phyloP scores from a whole-genome alignment of 164 flowering plant genomes.

The Chimonanthus praecox region DNA sequence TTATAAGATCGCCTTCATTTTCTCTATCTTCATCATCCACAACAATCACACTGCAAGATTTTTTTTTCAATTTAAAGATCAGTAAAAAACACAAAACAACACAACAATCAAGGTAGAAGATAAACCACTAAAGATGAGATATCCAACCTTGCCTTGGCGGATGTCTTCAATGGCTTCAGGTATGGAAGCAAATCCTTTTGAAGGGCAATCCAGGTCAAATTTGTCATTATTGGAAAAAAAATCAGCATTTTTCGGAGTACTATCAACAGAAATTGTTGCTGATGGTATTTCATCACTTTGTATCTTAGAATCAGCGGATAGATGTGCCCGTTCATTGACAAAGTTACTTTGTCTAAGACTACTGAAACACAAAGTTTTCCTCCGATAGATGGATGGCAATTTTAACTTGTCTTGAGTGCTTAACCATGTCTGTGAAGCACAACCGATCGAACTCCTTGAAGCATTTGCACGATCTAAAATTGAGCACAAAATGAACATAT shows the following conservation, averaged over 20 bases:
- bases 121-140: constrained; percentile 1
- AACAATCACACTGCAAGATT: constrained; percentile 65
- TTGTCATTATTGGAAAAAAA: constrained; percentile 44
- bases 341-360: constrained; percentile 1
- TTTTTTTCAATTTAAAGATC: not conserved
- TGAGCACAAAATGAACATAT: not conserved
- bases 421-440: not conserved
- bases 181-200: constrained; percentile 79
- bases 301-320: not conserved
- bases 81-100: not conserved
- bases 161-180: constrained; percentile 92
- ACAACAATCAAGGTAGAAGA: not conserved
- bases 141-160: constrained; percentile 81
- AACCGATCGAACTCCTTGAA: constrained; percentile 3
- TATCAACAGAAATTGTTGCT: constrained; percentile 57
- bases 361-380: constrained; percentile 1
- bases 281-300: constrained; percentile 38
- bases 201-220: constrained; percentile 64
- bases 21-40: constrained; percentile 98
- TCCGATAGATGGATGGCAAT: not conserved
- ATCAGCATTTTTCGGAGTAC: constrained; percentile 26
- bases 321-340: not conserved
- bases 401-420: not conserved
- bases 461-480: not conserved
- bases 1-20: constrained; percentile 92